Evolutionary conservation across 2,329 filamentous ascomycete genomes (phyloP), one percentile per base, ranked within the genome.

Genomic region (Trichoderma sp.): DNA sequence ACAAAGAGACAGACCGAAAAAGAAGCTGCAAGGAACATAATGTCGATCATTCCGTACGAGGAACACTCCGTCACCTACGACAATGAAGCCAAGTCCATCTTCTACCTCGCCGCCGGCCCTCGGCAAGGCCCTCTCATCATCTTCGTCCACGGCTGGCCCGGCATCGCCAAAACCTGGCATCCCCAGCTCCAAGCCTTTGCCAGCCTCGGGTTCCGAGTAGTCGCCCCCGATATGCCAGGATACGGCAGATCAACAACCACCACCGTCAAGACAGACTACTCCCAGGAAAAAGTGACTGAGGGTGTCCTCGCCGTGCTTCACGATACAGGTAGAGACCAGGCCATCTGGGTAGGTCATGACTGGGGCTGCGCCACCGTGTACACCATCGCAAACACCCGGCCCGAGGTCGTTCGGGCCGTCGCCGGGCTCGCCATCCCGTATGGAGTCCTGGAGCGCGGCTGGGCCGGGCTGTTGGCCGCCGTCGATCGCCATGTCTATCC

Each of bases 401-500:
- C 82, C 0, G 77, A 82, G 8, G 77, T 71, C 45, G 79, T 79
- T 67, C 76, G 77, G 14, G 82, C 78, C 0, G 77, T 82, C 9
- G 77, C 76, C 24, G 77, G 76, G 59, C 27, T 82, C 35, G 83
- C 83, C 38, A 84, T 88, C 0, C 86, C 87, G 0, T 87, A 87
- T 74, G 80, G 80, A 2, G 80, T 80, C 0, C 50, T 87, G 29
- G 87, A 87, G 75, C 76, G 83, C 6, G 87, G 87, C 3, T 78
- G 86, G 27, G 80, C 84, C 0, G 78, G 80, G 9, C 71, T 84
- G 11, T 66, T 85, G 14, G 79, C 81, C 3, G 74, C 81, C 3
- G 79, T 86, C 7, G 84, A 88, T 77, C 84, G 87, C 11, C 83
- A 85, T 0, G 68, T 87, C 11, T 88, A 88, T 76, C 87, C 87